Evolutionary conservation across 192 early-diverging fungal species (phyloP), one percentile per base, ranked within the genome.

Genomic region (Globomyces pollinis-pini): DNA sequence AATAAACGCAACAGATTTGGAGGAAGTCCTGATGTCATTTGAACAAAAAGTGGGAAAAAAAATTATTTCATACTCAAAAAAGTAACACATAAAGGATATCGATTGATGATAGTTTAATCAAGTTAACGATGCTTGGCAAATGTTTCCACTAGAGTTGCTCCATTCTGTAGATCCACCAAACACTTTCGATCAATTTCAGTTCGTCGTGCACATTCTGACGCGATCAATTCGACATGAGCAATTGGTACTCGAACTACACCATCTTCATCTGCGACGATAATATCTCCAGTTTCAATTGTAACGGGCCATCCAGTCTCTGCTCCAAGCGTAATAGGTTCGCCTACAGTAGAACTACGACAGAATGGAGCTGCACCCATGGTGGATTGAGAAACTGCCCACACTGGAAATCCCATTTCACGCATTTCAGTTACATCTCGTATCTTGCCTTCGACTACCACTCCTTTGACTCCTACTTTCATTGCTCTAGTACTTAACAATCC

Each of bases 1-100:
- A 93, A 93, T 16, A 90, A 83, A 42, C 78, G 75, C 5, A 90
- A 64, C 24, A 93, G 72, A 47, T 89, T 79, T 1, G 87, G 84
- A 38, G 87, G 81, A 41, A 86, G 59, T 15, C n/a, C 13, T 8
- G 59, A 60, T 9, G 59, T 52, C 50, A 52, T 52, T 52, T n/a
- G n/a, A n/a, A n/a, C n/a, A n/a, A n/a, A n/a, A n/a, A n/a, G n/a
- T n/a, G n/a, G n/a, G n/a, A n/a, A n/a, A n/a, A n/a, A n/a, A n/a
- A n/a, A n/a, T n/a, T n/a, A n/a, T n/a, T n/a, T n/a, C n/a, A n/a
- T n/a, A n/a, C n/a, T n/a, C n/a, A n/a, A n/a, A n/a, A n/a, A n/a
- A n/a, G n/a, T n/a, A n/a, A n/a, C n/a, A n/a, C n/a, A n/a, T n/a
- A n/a, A n/a, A n/a, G n/a, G n/a, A n/a, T n/a, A n/a, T n/a, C n/a